Evolutionary conservation across 2,329 filamentous ascomycete genomes (phyloP).

Genomic region (Stromatinia cepivora): DNA sequence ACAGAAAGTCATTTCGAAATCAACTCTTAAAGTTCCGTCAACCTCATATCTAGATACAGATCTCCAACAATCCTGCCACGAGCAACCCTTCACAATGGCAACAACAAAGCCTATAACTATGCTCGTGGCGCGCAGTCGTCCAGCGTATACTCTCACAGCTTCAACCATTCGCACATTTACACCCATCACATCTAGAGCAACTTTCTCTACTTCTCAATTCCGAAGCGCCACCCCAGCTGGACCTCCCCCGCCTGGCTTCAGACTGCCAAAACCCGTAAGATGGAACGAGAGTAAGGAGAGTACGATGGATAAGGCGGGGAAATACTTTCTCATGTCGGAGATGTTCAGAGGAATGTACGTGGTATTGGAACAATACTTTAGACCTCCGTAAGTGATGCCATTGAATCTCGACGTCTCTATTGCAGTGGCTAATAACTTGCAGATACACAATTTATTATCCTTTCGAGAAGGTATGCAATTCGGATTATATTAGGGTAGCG

Average conservation of each 20-base stretch:
- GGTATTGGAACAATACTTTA: constrained; percentile 95
- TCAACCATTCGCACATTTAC: constrained; percentile 33
- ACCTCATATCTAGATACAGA: constrained; percentile 21
- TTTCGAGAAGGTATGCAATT: constrained; percentile 76
- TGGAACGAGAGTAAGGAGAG: constrained; percentile 82
- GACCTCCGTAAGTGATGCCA: constrained; percentile 77
- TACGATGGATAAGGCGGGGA: constrained; percentile 78
- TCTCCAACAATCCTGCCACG: constrained; percentile 37
- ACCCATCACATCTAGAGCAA: constrained; percentile 29
- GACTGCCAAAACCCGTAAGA: constrained; percentile 67
- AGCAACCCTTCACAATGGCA: constrained; percentile 41
- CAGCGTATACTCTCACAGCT: constrained; percentile 35
- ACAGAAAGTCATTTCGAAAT: constrained; percentile 21
- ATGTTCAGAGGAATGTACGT: constrained; percentile 98
- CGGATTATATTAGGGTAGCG: neutral
- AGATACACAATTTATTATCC: constrained; percentile 99
- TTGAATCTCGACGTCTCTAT: constrained; percentile 29
- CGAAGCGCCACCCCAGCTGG: constrained; percentile 67
- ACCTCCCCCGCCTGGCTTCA: constrained; percentile 77
- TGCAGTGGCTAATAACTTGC: constrained; percentile 37
- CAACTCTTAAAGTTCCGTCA: constrained; percentile 20
- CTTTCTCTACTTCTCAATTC: constrained; percentile 38
- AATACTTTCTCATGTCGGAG: constrained; percentile 94
- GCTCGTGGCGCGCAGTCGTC: constrained; percentile 42
- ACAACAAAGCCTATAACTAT: constrained; percentile 42